Conservation (phyloP, 495 filamentous ascomycete species). For the Neurospora sp. region DNA sequence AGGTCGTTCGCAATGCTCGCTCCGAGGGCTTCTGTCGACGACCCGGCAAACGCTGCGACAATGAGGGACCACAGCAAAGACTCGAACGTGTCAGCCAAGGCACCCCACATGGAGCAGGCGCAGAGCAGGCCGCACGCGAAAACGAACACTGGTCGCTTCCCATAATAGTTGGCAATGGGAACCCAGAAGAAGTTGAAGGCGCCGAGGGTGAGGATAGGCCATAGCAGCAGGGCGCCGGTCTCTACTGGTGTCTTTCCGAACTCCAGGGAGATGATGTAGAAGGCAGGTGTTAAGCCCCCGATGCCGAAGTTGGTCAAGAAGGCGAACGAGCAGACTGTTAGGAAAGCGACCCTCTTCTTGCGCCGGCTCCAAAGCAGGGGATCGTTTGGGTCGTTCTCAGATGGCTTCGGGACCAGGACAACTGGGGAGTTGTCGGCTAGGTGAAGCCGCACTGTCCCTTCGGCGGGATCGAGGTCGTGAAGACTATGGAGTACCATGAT, state of each 20-base stretch:
- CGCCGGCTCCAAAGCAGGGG: conserved; percentile 22
- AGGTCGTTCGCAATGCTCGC: conserved; percentile 32
- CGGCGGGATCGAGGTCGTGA: conserved; percentile 21
- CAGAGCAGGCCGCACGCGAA: conserved; percentile 24
- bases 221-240: conserved; percentile 21
- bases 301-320: conserved; percentile 35
- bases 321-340: conserved; percentile 22
- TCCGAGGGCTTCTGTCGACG: conserved; percentile 27
- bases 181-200: conserved; percentile 45
- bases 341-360: conserved; percentile 26
- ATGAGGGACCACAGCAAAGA: conserved; percentile 25
- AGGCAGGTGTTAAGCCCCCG: conserved; percentile 21
- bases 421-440: conserved; percentile 11
- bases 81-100: conserved; percentile 16
- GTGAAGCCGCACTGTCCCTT: conserved; percentile 23
- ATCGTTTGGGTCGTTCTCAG: conserved; percentile 25
- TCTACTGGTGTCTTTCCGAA: conserved; percentile 18
- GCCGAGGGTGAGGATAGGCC: conserved; percentile 27
- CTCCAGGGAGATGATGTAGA: conserved; percentile 19
- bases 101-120: conserved; percentile 24
- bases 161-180: conserved; percentile 45
- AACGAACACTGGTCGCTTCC: conserved; percentile 45
- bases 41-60: conserved; percentile 28
- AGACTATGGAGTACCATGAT: conserved; percentile 21
- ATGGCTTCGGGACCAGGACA: conserved; percentile 24